Conservation (phyloP, 2,329 filamentous ascomycete genomes). For the Verruconis gallopava region DNA sequence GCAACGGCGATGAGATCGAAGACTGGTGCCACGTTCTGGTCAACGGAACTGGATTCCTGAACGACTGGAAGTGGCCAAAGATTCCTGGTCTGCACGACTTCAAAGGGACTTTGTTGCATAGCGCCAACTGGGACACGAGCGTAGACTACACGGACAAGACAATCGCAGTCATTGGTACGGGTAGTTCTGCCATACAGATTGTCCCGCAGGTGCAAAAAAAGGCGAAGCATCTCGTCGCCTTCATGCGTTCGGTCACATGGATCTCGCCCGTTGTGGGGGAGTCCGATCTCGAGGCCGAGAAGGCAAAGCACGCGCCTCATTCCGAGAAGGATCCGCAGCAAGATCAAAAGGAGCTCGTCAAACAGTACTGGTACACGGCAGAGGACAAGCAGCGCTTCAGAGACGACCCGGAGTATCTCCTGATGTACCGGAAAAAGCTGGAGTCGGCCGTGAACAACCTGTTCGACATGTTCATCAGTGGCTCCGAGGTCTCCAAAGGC, state of each 20-base stretch:
- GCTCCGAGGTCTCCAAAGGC: conserved; percentile 7
- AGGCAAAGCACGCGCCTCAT: neutral
- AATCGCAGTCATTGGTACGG: conserved; percentile 21
- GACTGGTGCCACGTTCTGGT: conserved; percentile 16
- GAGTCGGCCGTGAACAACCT: conserved; percentile 9
- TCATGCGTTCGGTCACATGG: conserved; percentile 24
- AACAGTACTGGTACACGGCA: conserved; percentile 7
- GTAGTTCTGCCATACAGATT: conserved; percentile 23
- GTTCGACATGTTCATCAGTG: conserved; percentile 11
- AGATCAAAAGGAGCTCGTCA: neutral
- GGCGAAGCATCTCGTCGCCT: neutral
- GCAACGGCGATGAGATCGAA: conserved; percentile 22
- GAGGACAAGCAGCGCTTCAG: conserved; percentile 8
- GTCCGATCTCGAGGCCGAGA: neutral
- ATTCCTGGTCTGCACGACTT: conserved; percentile 35
- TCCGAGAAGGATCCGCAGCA: neutral
- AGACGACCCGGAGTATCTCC: conserved; percentile 9
- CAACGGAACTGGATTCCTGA: conserved; percentile 23
- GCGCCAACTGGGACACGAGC: conserved; percentile 26
- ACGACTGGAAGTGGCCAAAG: conserved; percentile 30
- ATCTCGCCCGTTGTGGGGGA: conserved; percentile 24
- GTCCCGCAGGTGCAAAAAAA: conserved; percentile 26
- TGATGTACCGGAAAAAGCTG: conserved; percentile 9
- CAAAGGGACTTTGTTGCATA: conserved; percentile 32
- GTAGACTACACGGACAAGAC: conserved; percentile 15